These are phyloP conservation scores for Aureobasidium sp. DNA, from an alignment of 2,329 filamentous ascomycete species.

Conservation along the genomic window DNA sequence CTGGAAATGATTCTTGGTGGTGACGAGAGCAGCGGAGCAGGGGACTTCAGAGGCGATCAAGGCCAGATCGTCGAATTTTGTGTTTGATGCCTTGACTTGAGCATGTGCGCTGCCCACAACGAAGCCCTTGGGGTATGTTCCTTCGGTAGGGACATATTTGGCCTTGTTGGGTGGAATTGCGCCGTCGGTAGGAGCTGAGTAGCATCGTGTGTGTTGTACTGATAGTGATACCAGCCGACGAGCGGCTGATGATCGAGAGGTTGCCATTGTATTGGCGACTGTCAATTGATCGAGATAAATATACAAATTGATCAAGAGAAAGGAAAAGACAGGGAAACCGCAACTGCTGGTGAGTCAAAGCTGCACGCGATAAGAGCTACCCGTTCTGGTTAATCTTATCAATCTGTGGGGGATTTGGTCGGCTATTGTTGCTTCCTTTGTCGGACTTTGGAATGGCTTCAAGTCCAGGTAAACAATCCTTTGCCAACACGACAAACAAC, in stretches of 20 bases:
- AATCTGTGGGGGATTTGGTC: background rate
- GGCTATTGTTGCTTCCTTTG: background rate
- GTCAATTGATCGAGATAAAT: background rate
- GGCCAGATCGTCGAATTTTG: conserved; percentile 81
- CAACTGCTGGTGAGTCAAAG: background rate
- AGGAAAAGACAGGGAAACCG: background rate
- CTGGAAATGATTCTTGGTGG: conserved; percentile 98
- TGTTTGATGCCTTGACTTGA: conserved; percentile 90
- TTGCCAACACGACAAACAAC: background rate
- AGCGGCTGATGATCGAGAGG: conserved; percentile 3
- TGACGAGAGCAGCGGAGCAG: conserved; percentile 77
- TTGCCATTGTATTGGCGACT: background rate
- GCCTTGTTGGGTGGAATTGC: conserved; percentile 70
- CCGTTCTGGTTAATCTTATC: background rate
- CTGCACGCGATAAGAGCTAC: background rate
- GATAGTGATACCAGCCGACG: conserved; percentile 23
- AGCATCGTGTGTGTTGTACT: conserved; percentile 40
- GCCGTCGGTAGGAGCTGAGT: conserved; percentile 53
- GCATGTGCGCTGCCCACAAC: conserved; percentile 78
- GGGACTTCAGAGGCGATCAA: conserved; percentile 80
- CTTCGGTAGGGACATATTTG: conserved; percentile 80
- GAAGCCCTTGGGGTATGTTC: conserved; percentile 88
- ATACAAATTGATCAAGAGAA: background rate
- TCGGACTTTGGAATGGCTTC: background rate
- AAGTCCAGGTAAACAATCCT: background rate